Evolutionary conservation across 331 rosid species (phyloP).

Genomic region (Cydonia oblonga): DNA sequence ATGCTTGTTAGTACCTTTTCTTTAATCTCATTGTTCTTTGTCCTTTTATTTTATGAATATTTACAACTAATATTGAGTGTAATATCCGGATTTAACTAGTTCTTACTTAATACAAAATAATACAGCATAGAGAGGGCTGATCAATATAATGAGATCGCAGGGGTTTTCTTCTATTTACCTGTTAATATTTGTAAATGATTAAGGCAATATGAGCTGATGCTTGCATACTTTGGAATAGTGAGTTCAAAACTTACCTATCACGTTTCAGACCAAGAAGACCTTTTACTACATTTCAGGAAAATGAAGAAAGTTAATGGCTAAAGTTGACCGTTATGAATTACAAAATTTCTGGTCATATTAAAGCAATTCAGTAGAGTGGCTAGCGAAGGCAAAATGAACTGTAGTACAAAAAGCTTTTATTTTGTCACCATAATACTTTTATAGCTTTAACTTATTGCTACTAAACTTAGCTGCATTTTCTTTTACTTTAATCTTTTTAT

Average conservation of each 20-base stretch:
- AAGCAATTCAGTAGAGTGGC: background rate
- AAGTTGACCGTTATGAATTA: background rate
- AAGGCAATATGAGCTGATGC: background rate
- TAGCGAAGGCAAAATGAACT: background rate
- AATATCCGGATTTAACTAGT: background rate
- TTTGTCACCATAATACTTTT: background rate
- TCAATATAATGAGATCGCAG: too few relatives aligned
- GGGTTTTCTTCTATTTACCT: too few relatives aligned
- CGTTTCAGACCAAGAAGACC: background rate
- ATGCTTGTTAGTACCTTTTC: slow-evolving; percentile 70
- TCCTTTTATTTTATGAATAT: background rate
- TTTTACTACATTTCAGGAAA: background rate
- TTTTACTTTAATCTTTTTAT: background rate
- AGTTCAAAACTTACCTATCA: background rate
- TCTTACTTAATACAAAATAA: too few relatives aligned
- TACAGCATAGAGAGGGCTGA: too few relatives aligned
- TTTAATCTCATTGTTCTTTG: slow-evolving; percentile 3
- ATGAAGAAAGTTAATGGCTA: background rate
- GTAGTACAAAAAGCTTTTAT: background rate
- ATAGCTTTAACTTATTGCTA: background rate
- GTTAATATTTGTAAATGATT: background rate
- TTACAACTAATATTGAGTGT: background rate
- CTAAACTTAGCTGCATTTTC: background rate
- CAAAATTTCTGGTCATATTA: background rate
- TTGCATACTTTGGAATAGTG: background rate